Base-by-base conservation (phyloP, 2,329 filamentous ascomycete genomes). In the Nemania sp. region DNA sequence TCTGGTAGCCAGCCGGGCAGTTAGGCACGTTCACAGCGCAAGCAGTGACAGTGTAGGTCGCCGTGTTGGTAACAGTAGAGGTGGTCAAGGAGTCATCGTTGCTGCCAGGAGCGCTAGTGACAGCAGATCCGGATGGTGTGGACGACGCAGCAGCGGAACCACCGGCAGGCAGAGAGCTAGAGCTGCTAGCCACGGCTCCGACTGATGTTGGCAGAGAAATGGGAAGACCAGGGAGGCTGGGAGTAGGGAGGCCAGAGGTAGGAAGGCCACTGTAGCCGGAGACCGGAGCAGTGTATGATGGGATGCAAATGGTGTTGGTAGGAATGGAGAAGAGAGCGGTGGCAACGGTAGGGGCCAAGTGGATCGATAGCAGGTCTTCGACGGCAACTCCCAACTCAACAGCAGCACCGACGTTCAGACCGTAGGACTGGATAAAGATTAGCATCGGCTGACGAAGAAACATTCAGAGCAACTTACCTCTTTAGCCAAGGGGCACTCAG, bases 341-440 rank as follows among this genome's bases (percentile, higher is more conserved):
- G n/a, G 71, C 74, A 19, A 76, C 56, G 42, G 70, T 73, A 15
- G 75, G 75, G 19, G 71, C 71, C 19, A 75, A 61, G 56, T 68
- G 67, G 23, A 77, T 53, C 7, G 69, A 68, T n/a, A 72, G 66
- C 49, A 76, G 63, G 46, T 73, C 65, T 44, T 72, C 61, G 22
- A 72, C 64, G 7, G 33, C 53, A 31, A 75, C 65, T 47, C 69
- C 67, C 19, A 72, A 59, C 24, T 64, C 64, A 20, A 68, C 69
- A 17, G 63, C 70, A 19, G 70, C 72, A 56, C 72, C 73, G 34
- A 74, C 62, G 60, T 74, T 75, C 39, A 74, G 55, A 57, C 74
- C 71, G 56, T 70, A 74, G 48, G 64, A 47, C 51, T 56, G 20
- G 2, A 15, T 0, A 7, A 3, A 17, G 20, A 19, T 56, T 48